Evolutionary conservation across 1,139 yeast genomes (phyloP).

Genomic region (Hyphopichia buzzinii): DNA sequence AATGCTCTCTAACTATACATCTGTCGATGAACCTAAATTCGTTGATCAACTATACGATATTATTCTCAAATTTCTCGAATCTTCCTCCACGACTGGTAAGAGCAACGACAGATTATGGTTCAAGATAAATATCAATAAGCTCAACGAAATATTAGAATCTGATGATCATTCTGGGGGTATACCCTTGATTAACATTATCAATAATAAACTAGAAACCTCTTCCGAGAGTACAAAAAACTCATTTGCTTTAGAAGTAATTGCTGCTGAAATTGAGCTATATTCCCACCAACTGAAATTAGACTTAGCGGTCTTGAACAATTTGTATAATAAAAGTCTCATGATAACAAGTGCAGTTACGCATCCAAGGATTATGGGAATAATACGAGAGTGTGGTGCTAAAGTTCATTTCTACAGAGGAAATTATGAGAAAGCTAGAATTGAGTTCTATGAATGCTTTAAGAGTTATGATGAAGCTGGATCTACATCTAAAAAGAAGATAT

Average conservation of each 20-base stretch:
- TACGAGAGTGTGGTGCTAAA: slow-evolving; percentile 74
- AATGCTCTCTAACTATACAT: slow-evolving; percentile 47
- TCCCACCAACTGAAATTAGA: slow-evolving; percentile 29
- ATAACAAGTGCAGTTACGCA: slow-evolving; percentile 69
- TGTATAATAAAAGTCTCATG: slow-evolving; percentile 48
- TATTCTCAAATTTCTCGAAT: slow-evolving; percentile 21
- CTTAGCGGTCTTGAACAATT: slow-evolving; percentile 38
- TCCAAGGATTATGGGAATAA: slow-evolving; percentile 67
- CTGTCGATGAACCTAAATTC: slow-evolving; percentile 26
- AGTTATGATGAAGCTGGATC: slow-evolving; percentile 81
- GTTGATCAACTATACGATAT: slow-evolving; percentile 29
- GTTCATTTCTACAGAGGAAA: slow-evolving; percentile 60
- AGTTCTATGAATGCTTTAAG: slow-evolving; percentile 71
- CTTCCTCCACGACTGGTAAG: slow-evolving; percentile 11
- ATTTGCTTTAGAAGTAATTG: slow-evolving; percentile 59
- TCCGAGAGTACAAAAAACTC: slow-evolving; percentile 46
- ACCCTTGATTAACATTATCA: slow-evolving; percentile 38
- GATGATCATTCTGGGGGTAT: slow-evolving; percentile 36
- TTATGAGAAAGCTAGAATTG: slow-evolving; percentile 61
- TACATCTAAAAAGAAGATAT: slow-evolving; percentile 48
- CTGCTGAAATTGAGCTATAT: slow-evolving; percentile 59
- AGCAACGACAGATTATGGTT: slow-evolving; percentile 55
- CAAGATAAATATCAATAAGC: slow-evolving; percentile 51
- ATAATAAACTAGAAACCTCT: slow-evolving; percentile 33
- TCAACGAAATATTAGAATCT: slow-evolving; percentile 46